These are phyloP conservation scores for Planoprotostelium fungivorum DNA, from an alignment of 78 protist genomes.

Conservation along the genomic window DNA sequence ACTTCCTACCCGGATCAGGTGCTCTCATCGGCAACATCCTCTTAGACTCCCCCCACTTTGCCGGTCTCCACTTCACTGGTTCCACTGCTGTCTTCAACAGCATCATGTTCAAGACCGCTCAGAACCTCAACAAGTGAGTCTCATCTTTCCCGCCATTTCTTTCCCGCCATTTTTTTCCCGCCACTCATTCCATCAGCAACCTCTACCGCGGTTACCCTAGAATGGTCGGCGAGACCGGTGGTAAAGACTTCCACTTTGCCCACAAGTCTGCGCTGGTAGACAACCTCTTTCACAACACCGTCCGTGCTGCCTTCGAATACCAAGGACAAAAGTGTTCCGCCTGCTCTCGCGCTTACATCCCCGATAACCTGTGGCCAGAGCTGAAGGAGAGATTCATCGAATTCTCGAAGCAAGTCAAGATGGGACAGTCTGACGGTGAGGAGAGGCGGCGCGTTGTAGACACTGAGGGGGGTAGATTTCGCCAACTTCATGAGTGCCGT, in stretches of 20 bases:
- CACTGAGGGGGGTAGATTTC: constrained; percentile 58
- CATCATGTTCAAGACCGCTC: constrained; percentile 62
- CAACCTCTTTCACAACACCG: constrained; percentile 42
- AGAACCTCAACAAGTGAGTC: constrained; percentile 26
- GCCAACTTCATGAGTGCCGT: constrained; percentile 78
- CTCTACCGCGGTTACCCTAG: constrained; percentile 81
- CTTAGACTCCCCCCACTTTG: constrained; percentile 43
- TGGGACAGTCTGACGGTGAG: constrained; percentile 65
- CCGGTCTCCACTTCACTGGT: constrained; percentile 93
- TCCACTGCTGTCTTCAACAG: constrained; percentile 75
- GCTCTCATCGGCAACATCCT: constrained; percentile 48
- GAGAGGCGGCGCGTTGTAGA: background rate
- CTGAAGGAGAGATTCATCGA: constrained; percentile 47
- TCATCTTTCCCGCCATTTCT: too few species aligned
- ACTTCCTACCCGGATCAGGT: constrained; percentile 78
- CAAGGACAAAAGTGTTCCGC: constrained; percentile 96
- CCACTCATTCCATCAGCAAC: constrained; percentile 4
- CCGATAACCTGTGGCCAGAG: constrained; percentile 69
- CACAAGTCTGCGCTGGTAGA: constrained; percentile 68
- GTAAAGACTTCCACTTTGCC: constrained; percentile 92
- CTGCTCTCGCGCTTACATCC: constrained; percentile 81
- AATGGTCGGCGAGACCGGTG: constrained; percentile 95
- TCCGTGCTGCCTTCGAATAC: constrained; percentile 89
- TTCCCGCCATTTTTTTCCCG: background rate
- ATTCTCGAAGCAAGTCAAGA: constrained; percentile 31